phyloP scores from a whole-genome alignment of 345 rosid genomes.

The Brassica napus region DNA sequence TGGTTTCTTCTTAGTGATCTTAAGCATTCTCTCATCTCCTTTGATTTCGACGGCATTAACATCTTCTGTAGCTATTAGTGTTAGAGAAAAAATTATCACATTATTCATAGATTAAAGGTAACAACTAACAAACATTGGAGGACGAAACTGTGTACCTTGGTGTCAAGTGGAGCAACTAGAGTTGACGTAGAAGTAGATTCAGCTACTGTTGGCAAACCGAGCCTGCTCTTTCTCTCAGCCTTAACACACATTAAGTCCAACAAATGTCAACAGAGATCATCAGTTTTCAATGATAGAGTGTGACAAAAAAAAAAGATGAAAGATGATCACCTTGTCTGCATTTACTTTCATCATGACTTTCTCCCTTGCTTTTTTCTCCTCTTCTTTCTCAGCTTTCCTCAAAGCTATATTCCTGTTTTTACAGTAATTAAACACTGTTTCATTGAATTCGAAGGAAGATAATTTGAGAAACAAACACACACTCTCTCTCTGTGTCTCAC shows the following conservation, averaged over 20 bases:
- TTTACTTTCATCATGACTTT: slow-evolving; percentile 60
- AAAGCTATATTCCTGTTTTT: slow-evolving; percentile 48
- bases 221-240: slow-evolving; percentile 61
- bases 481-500: not conserved
- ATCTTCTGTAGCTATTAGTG: slow-evolving; percentile 8
- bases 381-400: slow-evolving; percentile 66
- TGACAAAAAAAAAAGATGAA: not conserved
- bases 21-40: slow-evolving; percentile 65
- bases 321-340: slow-evolving; percentile 64
- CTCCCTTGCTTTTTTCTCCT: slow-evolving; percentile 66
- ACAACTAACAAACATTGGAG: not conserved
- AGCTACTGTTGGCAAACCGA: slow-evolving; percentile 45
- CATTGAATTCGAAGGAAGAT: not conserved
- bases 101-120: not conserved
- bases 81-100: not conserved
- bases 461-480: slow-evolving; percentile 15
- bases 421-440: not conserved
- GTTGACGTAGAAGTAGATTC: slow-evolving; percentile 25
- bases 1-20: slow-evolving; percentile 63
- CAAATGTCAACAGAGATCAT: not conserved
- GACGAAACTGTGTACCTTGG: slow-evolving; percentile 34
- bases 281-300: not conserved
- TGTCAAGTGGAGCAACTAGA: slow-evolving; percentile 24
- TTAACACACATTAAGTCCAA: not conserved
- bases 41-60: slow-evolving; percentile 36